Percentiles rank a stretch among this genome's conserved stretches.
These are phyloP conservation scores for Detonula confervacea DNA, from an alignment of 352 stramenopile genomes.

Conservation along the genomic window DNA sequence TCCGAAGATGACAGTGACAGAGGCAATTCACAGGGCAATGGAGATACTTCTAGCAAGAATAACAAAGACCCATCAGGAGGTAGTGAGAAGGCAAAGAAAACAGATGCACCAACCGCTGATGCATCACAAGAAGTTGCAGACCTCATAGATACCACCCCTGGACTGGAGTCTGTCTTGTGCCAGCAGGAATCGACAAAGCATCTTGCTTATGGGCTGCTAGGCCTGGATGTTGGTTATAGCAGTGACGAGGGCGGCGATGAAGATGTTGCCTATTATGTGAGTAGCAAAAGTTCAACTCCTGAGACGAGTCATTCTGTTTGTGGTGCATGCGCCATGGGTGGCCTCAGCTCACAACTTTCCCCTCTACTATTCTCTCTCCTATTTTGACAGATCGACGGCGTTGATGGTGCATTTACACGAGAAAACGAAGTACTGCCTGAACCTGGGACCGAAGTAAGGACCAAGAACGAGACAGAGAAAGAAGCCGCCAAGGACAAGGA, in stretches of 20 bases:
- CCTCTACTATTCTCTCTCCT: constrained; percentile 3
- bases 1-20: constrained; percentile 7
- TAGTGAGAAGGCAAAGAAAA: constrained; percentile 1
- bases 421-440: constrained; percentile 19
- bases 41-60: background rate
- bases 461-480: constrained; percentile 31
- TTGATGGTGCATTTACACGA: constrained; percentile 76
- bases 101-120: background rate
- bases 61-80: background rate
- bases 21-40: constrained; percentile 11
- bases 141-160: constrained; percentile 22
- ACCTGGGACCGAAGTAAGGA: background rate
- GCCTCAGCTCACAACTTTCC: constrained; percentile 8
- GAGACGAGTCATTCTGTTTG: background rate
- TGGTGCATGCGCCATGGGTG: background rate
- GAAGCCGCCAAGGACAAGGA: constrained; percentile 28
- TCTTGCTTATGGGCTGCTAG: constrained; percentile 75
- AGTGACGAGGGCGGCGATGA: constrained; percentile 86
- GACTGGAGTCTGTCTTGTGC: constrained; percentile 41
- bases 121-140: constrained; percentile 17
- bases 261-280: constrained; percentile 79
- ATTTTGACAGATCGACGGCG: constrained; percentile 69
- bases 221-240: constrained; percentile 83
- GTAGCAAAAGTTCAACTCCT: constrained; percentile 5
- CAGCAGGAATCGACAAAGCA: constrained; percentile 77